Base-by-base conservation (phyloP, 768 basidiomycete species). In the Gymnopilus junonius region DNA sequence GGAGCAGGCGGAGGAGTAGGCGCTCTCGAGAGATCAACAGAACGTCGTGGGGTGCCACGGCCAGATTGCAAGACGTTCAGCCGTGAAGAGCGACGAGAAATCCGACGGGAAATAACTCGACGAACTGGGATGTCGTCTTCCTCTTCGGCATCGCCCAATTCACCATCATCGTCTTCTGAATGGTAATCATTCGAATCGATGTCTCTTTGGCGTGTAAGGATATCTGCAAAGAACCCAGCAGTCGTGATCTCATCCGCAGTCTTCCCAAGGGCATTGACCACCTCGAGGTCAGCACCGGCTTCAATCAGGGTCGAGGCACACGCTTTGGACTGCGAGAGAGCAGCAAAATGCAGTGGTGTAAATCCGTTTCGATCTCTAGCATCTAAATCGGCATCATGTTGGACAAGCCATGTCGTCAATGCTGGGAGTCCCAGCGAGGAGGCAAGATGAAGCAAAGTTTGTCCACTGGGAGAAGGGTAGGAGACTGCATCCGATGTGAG, bases 361-460 rank as follows among this genome's bases (percentile, higher is more conserved):
- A 85, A 94, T 14, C 97, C 97, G 74, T 95, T 97, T 51, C 85
- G 82, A 75, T 99, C 97, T 53, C 93, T 87, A 14, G 83, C 83
- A 71, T 99, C 94, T 57, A 95, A 67, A 71, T 95, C 93, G 37
- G 90, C 87, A 7, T 83, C 86, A 58, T 85, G 91, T 4, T 80
- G 76, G 60, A 97, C 77, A 60, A 99, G 81, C 77, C 92, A 93
- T 46, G 79, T 71, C 17, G 89, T 84, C 32, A 99, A 83, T 5
- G 85, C 78, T 8, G 85, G 77, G 74, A 93, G 93, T 31, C 89
- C 89, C 59, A 95, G 85, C 71, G 94, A 88, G 5, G 88, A 82
- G 1, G 95, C 90, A 45, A 98, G 80, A 73, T 99, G 97, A 11
- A 99, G 86, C 4, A 99, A 77, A 0, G 94, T 96, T 70, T 98